Percentiles rank a stretch among this genome's conserved stretches.
phyloP scores from a whole-genome alignment of 441 rosid genomes.

The Arabidopsis hybrid region DNA sequence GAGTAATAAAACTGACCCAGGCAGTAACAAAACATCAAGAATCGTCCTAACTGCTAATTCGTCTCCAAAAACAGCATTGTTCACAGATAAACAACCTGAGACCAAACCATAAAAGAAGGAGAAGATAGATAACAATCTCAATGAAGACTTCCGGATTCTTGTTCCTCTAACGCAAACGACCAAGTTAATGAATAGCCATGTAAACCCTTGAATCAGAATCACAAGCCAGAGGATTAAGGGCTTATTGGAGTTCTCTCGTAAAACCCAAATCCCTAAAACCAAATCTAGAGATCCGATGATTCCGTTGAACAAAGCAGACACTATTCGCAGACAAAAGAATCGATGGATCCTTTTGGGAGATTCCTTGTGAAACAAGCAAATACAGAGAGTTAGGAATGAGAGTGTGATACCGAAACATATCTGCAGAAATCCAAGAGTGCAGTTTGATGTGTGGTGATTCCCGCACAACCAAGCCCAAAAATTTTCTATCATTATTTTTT shows the following conservation, averaged over 20 bases:
- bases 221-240: constrained; percentile 65
- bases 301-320: constrained; percentile 71
- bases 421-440: constrained; percentile 58
- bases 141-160: constrained; percentile 48
- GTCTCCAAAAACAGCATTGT: constrained; percentile 46
- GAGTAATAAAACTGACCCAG: constrained; percentile 68
- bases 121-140: constrained; percentile 62
- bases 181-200: constrained; percentile 69
- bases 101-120: constrained; percentile 60
- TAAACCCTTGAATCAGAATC: constrained; percentile 62
- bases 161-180: constrained; percentile 55
- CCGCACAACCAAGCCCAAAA: constrained; percentile 68
- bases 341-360: constrained; percentile 49
- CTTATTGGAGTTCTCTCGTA: constrained; percentile 59
- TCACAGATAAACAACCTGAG: constrained; percentile 56
- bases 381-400: constrained; percentile 50
- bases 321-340: constrained; percentile 51
- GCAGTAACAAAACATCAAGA: constrained; percentile 65
- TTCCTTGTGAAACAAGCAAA: constrained; percentile 57
- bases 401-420: constrained; percentile 65
- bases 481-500: constrained; percentile 45
- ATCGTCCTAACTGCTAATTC: constrained; percentile 39
- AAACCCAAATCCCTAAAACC: constrained; percentile 60
- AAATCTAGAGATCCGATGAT: constrained; percentile 69
- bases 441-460: constrained; percentile 59